Evolutionary conservation across 768 basidiomycete species (phyloP).

Genomic region (Amanita fuliginea): DNA sequence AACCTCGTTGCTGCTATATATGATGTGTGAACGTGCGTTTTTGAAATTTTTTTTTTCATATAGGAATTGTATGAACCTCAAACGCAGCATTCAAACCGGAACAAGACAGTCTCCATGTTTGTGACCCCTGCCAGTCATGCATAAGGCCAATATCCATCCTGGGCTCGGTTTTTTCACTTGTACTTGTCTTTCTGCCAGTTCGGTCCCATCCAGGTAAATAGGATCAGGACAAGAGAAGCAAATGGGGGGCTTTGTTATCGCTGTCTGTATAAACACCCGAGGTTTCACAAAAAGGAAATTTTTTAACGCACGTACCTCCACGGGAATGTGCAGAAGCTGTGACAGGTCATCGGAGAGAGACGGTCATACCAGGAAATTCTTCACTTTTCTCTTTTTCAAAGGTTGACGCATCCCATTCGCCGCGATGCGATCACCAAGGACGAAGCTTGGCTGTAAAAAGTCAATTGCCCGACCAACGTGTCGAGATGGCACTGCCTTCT

Average conservation of each 20-base stretch:
- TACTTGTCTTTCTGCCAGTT: too few species aligned
- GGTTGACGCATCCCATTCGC: not conserved
- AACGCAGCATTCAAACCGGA: not conserved
- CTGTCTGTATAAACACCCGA: too few species aligned
- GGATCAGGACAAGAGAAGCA: too few species aligned
- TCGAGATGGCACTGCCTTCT: not conserved
- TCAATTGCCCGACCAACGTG: not conserved
- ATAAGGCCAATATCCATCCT: not conserved
- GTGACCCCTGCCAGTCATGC: not conserved
- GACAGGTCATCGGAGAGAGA: too few species aligned
- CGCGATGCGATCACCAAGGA: not conserved
- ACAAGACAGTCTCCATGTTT: not conserved
- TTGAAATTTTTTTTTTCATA: too few species aligned
- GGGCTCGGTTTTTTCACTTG: too few species aligned
- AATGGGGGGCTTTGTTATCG: too few species aligned
- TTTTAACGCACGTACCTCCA: too few species aligned
- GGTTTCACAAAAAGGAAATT: too few species aligned
- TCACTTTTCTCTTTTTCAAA: not conserved
- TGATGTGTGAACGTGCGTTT: not conserved
- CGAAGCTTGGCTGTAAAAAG: not conserved
- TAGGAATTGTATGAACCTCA: not conserved
- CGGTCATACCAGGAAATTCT: too few species aligned
- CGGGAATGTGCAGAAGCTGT: too few species aligned
- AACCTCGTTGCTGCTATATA: not conserved
- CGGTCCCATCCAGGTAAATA: too few species aligned